Evolutionary conservation across 164 flowering plant species (phyloP).

Genomic region (Hamamelis virginiana): DNA sequence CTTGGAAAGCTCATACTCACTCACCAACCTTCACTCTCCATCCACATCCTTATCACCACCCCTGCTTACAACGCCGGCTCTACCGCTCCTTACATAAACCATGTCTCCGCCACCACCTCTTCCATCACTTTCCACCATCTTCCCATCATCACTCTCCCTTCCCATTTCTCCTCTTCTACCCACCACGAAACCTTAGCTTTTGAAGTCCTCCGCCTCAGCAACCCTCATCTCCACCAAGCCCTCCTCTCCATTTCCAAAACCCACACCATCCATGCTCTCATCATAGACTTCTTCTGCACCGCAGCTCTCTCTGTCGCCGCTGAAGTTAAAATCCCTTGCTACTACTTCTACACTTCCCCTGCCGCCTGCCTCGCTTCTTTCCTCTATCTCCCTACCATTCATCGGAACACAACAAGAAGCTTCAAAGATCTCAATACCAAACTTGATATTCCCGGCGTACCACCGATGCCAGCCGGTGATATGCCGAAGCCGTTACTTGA

Average conservation of each 20-base stretch:
- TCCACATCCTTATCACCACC: conserved; percentile 13
- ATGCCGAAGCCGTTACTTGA: conserved; percentile 20
- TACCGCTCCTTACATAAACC: too few species aligned
- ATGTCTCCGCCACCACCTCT: too few species aligned
- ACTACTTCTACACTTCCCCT: conserved; percentile 21
- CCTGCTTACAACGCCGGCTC: too few species aligned
- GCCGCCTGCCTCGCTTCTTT: conserved; percentile 16
- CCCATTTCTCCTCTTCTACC: too few species aligned
- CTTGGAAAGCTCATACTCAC: conserved; percentile 17
- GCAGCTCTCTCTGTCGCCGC: conserved; percentile 19
- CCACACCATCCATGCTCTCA: conserved; percentile 18
- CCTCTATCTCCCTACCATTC: too few species aligned
- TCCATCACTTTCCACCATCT: conserved; percentile 34
- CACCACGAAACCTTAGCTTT: too few species aligned
- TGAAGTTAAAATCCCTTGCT: conserved; percentile 25
- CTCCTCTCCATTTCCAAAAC: conserved; percentile 22
- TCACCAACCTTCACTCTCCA: conserved; percentile 16
- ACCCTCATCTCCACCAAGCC: conserved; percentile 23
- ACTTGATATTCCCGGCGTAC: conserved; percentile 17
- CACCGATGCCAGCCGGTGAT: conserved; percentile 15
- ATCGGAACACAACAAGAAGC: conserved; percentile 16
- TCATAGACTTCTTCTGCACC: conserved; percentile 37
- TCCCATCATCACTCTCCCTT: conserved; percentile 19
- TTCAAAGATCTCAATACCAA: conserved; percentile 18
- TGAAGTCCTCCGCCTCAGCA: conserved; percentile 26